phyloP scores from a whole-genome alignment of 805 yeast genomes.

The Pichia exigua region DNA sequence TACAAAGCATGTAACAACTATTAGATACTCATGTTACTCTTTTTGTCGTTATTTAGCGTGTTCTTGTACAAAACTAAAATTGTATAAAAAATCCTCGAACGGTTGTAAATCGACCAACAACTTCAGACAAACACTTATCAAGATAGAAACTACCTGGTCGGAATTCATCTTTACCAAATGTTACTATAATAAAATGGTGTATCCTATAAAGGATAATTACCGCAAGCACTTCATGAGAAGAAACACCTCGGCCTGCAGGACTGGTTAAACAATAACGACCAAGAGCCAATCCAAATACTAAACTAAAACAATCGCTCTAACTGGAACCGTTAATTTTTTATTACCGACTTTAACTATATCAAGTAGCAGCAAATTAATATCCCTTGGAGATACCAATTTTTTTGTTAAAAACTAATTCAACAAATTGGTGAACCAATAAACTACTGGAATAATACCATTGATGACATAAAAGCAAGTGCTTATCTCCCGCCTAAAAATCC shows the following conservation, averaged over 20 bases:
- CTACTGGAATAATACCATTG: slow-evolving; percentile 45
- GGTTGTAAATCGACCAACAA: slow-evolving; percentile 38
- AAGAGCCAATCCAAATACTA: slow-evolving; percentile 28
- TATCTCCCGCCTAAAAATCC: slow-evolving; percentile 53
- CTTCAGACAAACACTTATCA: slow-evolving; percentile 40
- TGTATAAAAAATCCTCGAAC: slow-evolving; percentile 42
- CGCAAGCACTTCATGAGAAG: slow-evolving; percentile 51
- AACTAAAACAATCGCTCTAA: slow-evolving; percentile 49
- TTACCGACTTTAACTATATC: slow-evolving; percentile 46
- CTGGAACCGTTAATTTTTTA: slow-evolving; percentile 45
- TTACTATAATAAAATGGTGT: slow-evolving; percentile 44
- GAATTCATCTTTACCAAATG: slow-evolving; percentile 41
- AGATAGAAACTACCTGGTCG: slow-evolving; percentile 57
- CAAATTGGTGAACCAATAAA: slow-evolving; percentile 55
- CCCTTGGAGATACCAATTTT: slow-evolving; percentile 46
- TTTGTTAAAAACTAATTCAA: slow-evolving; percentile 36
- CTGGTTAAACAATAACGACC: slow-evolving; percentile 52
- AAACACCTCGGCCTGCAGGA: slow-evolving; percentile 52
- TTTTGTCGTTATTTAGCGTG: not conserved
- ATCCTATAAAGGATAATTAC: slow-evolving; percentile 54
- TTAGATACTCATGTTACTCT: not conserved
- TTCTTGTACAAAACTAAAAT: no score
- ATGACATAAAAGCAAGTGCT: slow-evolving; percentile 54
- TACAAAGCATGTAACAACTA: not conserved
- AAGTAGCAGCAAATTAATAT: slow-evolving; percentile 59